Percentiles rank a stretch among this genome's conserved stretches.
Evolutionary conservation across 345 rosid genomes (phyloP).

Genomic region (Ricinus communis): DNA sequence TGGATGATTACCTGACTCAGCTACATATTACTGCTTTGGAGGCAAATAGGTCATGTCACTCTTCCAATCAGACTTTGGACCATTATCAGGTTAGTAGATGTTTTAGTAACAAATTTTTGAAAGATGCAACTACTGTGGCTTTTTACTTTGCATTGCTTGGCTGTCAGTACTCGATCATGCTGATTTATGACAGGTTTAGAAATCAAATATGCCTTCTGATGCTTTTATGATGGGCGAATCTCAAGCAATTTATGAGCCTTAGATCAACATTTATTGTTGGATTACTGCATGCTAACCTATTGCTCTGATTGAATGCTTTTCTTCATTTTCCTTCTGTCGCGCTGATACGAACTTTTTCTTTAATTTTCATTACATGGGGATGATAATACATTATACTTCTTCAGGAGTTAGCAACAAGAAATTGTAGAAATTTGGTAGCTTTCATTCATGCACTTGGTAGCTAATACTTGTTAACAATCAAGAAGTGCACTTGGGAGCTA

Average conservation of each 20-base stretch:
- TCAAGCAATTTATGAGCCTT: no score
- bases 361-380: no score
- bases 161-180: background rate
- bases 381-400: background rate
- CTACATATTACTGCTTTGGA: constrained; percentile 50
- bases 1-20: constrained; percentile 62
- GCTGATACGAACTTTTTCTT: background rate
- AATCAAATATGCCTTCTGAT: background rate
- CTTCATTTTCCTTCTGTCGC: background rate
- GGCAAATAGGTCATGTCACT: constrained; percentile 35
- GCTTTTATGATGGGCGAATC: background rate
- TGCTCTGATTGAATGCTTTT: background rate
- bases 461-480: no score
- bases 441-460: no score
- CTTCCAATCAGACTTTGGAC: constrained; percentile 42
- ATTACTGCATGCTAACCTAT: background rate
- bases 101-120: background rate
- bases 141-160: background rate
- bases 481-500: no score
- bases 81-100: constrained; percentile 61
- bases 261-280: no score
- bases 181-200: background rate
- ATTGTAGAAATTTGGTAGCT: background rate
- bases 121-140: background rate
- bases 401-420: background rate